Evolutionary conservation across 306 rosid species (phyloP).

Genomic region (Biancaea sappan): DNA sequence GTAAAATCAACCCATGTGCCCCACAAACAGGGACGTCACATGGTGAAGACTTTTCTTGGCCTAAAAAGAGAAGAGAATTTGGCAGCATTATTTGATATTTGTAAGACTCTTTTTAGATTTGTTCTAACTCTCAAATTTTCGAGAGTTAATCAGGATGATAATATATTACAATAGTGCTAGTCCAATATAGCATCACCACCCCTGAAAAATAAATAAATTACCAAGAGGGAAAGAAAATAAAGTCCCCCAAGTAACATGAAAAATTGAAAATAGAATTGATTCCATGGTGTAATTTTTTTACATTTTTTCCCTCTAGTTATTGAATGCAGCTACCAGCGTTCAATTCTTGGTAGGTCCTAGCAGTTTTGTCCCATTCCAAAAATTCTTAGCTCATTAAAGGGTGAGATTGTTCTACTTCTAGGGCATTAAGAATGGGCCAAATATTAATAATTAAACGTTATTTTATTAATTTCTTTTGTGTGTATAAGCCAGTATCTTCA

Average conservation of each 20-base stretch:
- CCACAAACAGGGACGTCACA: constrained; percentile 45
- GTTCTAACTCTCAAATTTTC: background rate
- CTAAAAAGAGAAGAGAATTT: constrained; percentile 28
- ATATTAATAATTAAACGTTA: background rate
- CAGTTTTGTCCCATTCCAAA: constrained; percentile 1
- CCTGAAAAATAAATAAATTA: background rate
- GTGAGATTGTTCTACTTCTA: background rate
- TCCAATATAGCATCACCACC: constrained; percentile 7
- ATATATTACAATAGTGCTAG: constrained; percentile 7
- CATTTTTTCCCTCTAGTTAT: constrained; percentile 44
- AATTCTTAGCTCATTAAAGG: background rate
- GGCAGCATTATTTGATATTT: constrained; percentile 39
- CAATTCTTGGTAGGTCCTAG: constrained; percentile 42
- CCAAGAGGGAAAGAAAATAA: background rate
- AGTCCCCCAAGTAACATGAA: no score
- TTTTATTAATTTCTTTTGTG: background rate
- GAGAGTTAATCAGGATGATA: background rate
- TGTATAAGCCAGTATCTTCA: background rate
- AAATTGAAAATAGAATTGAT: background rate
- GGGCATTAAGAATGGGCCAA: background rate
- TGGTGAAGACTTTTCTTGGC: constrained; percentile 38
- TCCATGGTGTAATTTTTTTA: constrained; percentile 37
- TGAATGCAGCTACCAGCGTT: constrained; percentile 44
- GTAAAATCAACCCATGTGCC: constrained; percentile 39
- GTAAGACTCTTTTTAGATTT: constrained; percentile 1